Base-by-base conservation (phyloP, 169 alveolate species). In the Eimeria acervulina region DNA sequence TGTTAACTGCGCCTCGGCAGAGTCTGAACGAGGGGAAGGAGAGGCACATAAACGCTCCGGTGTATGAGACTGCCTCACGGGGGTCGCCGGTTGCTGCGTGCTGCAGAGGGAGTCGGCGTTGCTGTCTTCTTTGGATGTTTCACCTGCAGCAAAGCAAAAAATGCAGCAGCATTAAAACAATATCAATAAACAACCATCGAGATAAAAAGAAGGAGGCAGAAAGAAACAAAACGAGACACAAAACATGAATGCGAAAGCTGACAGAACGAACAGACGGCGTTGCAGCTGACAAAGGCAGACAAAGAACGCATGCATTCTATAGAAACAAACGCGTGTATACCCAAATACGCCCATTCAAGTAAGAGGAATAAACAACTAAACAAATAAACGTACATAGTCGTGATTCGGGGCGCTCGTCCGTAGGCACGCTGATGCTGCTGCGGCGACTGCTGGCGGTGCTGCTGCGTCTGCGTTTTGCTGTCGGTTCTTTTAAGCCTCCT, bases 31-130 rank as follows among this genome's bases (percentile, higher is more conserved):
- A 15, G 42, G 42, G 23, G 90, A 80, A 59, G 90, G 90, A 38
- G 90, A 80, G 40, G 87, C 87, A 42, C 52, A 74, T 12, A 68
- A 42, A n/a, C 93, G 52, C 80, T 85, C 93, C 15, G 93, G 93
- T 0, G 76, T 85, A 15, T 26, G 55, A 12, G 93, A n/a, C 55
- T 85, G 93, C 19, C 81, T 61, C n/a, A 36, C 61, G 2, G 93
- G 81, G 15, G 93, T 61, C 33, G 76, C 80, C n/a, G 93, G 93
- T 80, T 81, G 90, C n/a, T 47, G 90, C 47, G 90, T 81, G 90
- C 90, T 81, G 90, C 90, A 81, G 19, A 81, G 90, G 26, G 90
- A 81, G 70, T 81, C 90, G 42, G 66, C 90, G 47, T 61, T 55
- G 90, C 90, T 81, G 26, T 81, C 90, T 2, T 55, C 68, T 26